These are phyloP conservation scores for Paramecium primaurelia DNA, from an alignment of 73 alveolate genomes.

Conservation along the genomic window DNA sequence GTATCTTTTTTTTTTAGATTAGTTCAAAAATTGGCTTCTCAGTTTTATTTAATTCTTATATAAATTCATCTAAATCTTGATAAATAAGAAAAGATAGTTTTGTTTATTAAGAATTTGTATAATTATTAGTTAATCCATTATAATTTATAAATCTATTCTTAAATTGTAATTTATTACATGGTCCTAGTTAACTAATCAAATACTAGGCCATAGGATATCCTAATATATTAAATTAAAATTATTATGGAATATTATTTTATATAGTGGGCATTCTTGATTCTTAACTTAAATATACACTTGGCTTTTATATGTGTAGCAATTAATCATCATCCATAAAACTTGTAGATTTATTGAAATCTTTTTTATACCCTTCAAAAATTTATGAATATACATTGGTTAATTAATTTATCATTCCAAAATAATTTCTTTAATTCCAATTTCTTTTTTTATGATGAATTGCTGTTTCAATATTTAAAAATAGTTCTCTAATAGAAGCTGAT, in stretches of 20 bases:
- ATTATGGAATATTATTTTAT: neutral
- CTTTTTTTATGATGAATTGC: neutral
- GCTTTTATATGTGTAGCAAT: neutral
- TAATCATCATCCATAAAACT: neutral
- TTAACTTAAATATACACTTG: neutral
- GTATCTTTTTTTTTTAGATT: too few species aligned
- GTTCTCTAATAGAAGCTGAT: neutral
- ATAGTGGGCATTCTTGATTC: neutral
- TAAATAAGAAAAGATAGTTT: neutral
- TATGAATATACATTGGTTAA: neutral
- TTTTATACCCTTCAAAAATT: neutral
- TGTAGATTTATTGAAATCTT: neutral
- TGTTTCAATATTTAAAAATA: neutral
- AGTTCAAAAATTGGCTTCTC: neutral
- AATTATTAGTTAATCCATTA: neutral
- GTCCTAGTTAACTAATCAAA: neutral
- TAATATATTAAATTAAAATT: too few species aligned
- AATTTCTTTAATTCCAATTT: neutral
- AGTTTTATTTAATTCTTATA: neutral
- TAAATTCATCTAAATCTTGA: neutral
- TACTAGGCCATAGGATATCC: neutral
- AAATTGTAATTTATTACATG: neutral
- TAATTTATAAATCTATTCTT: neutral
- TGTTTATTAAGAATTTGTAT: neutral
- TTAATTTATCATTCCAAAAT: neutral